These are phyloP conservation scores for Hymenoscyphus fraxineus DNA, from an alignment of 2,329 filamentous ascomycete genomes.

Conservation along the genomic window DNA sequence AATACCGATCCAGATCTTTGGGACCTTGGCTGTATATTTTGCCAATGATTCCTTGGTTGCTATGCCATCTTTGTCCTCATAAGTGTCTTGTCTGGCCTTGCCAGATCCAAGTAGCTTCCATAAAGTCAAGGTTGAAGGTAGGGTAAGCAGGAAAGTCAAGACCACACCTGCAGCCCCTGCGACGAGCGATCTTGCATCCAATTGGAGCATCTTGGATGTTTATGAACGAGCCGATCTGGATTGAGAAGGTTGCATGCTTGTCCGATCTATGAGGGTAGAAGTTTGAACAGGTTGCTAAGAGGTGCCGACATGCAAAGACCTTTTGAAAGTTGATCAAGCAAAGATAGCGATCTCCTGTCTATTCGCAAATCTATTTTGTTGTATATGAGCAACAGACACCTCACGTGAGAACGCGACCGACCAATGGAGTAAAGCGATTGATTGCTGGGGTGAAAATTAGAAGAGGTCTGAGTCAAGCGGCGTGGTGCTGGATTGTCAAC, in stretches of 20 bases:
- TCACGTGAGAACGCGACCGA: background rate
- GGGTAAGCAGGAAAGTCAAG: conserved; percentile 37
- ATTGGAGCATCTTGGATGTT: conserved; percentile 60
- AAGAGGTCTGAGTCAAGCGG: conserved; percentile 3
- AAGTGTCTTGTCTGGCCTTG: conserved; percentile 42
- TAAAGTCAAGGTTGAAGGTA: conserved; percentile 38
- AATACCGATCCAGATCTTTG: conserved; percentile 52
- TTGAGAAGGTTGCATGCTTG: background rate
- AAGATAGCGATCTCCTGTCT: background rate
- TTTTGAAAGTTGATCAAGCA: background rate
- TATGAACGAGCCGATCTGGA: background rate
- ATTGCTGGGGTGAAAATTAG: background rate
- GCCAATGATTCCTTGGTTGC: conserved; percentile 61
- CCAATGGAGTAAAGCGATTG: background rate
- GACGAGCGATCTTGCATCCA: conserved; percentile 27
- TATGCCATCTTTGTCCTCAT: conserved; percentile 67
- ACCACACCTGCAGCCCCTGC: conserved; percentile 32
- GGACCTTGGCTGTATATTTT: conserved; percentile 57
- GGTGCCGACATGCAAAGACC: background rate
- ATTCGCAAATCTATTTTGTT: background rate
- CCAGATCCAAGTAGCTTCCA: conserved; percentile 35
- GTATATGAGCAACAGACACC: background rate
- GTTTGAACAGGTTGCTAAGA: background rate
- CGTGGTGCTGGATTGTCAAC: background rate
- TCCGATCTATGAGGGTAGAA: background rate